Base-by-base conservation (phyloP, 345 rosid genomes). In the Arabis alpina region DNA sequence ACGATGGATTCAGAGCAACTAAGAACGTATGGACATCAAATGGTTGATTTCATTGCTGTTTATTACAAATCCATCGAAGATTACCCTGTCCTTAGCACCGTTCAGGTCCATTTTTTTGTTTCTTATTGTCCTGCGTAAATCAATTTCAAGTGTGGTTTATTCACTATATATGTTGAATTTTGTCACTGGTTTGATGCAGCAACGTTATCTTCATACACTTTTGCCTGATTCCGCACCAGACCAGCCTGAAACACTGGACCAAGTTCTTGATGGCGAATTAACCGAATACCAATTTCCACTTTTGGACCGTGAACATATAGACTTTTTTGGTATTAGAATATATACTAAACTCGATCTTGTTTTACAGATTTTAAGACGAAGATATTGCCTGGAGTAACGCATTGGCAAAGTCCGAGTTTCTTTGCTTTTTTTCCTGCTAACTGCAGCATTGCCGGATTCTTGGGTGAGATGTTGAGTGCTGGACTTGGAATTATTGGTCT, bases 401-500 rank as follows among this genome's bases (percentile, higher is more conserved):
- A 93, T 61, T 93, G 98, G 98, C 96, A 91, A 71, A 93, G 96
- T 58, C 97, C 97, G 0, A 86, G 71, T 61, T 88, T 76, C 71
- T 93, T 86, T 62, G 97, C 93, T 1, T 93, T 90, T 70, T 88
- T 77, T 70, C 98, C 97, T 76, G 84, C 98, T 2, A 93, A 87
- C 54, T 82, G 93, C 70, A 93, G 97, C 30, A 78, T 93, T 25
- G 96, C 96, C 0, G 98, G 98, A n/a, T 90, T 93, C 74, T 58
- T 93, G 80, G 98, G 97, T 60, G 98, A 90, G 77, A 93, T 93
- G 98, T 87, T 93, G 63, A 88, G 94, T 59, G 92, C 92, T 76
- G 97, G 93, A 75, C 81, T 93, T 43, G 86, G 78, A 15, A 85
- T 93, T 25, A 89, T 88, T 62, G 97, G 97, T 62, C 88, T 89